phyloP scores from a whole-genome alignment of 1,284 basidiomycete species.

The Thecaphora frezii region DNA sequence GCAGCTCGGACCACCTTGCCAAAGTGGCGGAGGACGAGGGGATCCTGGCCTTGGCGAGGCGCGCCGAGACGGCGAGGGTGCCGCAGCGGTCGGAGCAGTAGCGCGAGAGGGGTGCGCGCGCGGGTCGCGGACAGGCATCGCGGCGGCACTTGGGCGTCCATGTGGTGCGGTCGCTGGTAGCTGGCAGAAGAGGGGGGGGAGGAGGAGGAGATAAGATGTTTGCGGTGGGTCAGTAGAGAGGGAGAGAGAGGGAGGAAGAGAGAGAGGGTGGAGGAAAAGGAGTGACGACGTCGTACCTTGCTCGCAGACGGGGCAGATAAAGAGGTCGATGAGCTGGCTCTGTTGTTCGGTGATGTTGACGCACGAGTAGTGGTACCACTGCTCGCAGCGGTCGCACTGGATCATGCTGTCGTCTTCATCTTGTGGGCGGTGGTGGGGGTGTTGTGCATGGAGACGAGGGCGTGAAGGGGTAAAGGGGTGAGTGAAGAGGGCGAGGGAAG shows the following conservation, averaged over 20 bases:
- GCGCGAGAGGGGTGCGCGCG: slow-evolving; percentile 36
- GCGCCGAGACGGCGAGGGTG: slow-evolving; percentile 17
- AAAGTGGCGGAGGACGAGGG: too few relatives aligned
- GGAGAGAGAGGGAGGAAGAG: neutral
- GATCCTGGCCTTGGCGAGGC: slow-evolving; percentile 13
- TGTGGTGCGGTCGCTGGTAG: slow-evolving; percentile 24
- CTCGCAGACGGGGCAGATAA: slow-evolving; percentile 45
- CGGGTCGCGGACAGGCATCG: slow-evolving; percentile 28
- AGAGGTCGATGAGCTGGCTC: slow-evolving; percentile 41
- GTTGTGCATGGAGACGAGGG: neutral
- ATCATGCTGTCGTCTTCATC: slow-evolving; percentile 53
- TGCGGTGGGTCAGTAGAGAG: slow-evolving; percentile 2
- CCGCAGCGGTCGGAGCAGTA: slow-evolving; percentile 52
- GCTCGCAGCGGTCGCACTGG: slow-evolving; percentile 50
- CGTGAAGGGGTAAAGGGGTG: neutral
- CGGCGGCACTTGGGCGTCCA: slow-evolving; percentile 36
- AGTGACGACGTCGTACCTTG: slow-evolving; percentile 12
- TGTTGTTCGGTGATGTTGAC: slow-evolving; percentile 38
- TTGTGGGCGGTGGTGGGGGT: slow-evolving; percentile 1
- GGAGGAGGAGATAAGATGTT: too few relatives aligned
- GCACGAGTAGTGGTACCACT: slow-evolving; percentile 52
- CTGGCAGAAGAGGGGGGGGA: too few relatives aligned
- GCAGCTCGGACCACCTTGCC: too few relatives aligned
- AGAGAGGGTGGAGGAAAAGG: too few relatives aligned
- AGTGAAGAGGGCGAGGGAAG: too few relatives aligned